Base-by-base conservation (phyloP, 805 yeast genomes). In the Nakazawaea peltata region DNA sequence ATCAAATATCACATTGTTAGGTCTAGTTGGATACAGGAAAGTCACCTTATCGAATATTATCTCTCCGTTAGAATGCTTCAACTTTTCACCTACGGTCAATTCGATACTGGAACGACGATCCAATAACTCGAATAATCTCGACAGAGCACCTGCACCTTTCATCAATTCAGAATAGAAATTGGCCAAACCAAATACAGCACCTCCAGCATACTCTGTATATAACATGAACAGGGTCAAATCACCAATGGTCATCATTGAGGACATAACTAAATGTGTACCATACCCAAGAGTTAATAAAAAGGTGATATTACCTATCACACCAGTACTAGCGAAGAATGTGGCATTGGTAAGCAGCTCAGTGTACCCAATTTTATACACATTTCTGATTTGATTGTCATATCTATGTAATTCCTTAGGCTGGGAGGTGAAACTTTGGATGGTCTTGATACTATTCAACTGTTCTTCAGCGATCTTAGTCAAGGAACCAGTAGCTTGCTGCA, bases 61-160 rank as follows among this genome's bases (percentile, higher is more conserved):
- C 34, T 70, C 71, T 1, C 81, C 81, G 29, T 63, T 61, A 27
- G 61, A 59, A 35, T 52, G 49, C 15, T 49, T 47, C 28, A 74
- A 57, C 35, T 63, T 65, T 15, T 50, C 48, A 26, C 97, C 97
- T 18, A 62, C 47, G 2, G 81, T 72, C 10, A 86, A 73, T 21
- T 74, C 67, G 32, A 88, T 86, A n/a, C 57, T 46, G 1, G 96
- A 94, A 43, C 76, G 66, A 54, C 84, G 71, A 44, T 87, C 96
- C 41, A 81, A 73, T 31, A 90, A 64, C 56, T 88, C 97, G 61
- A 88, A 88, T 32, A 88, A 71, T 42, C 97, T 67, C 32, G 90
- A 81, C 0, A 96, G 94, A 0, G 97, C 97, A 39, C 97, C 97
- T 3, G 92, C 83, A 37, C 97, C 97, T 61, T 90, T 90, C 94